phyloP scores from a whole-genome alignment of 1,284 basidiomycete genomes.

The Ceratobasidium theobromae region DNA sequence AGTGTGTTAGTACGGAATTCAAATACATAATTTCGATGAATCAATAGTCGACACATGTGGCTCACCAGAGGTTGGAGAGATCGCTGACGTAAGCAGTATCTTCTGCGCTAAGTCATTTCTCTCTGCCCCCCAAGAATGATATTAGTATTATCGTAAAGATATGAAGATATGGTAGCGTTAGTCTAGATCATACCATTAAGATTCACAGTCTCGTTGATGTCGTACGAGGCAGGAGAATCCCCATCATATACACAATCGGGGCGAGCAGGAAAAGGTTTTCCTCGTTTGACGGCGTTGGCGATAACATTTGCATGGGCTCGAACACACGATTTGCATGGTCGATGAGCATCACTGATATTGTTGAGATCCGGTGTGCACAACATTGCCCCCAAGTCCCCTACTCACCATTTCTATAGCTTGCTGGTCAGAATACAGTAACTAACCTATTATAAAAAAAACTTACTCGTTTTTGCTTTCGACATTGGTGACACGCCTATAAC shows the following conservation, averaged over 20 bases:
- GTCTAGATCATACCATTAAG: conserved; percentile 30
- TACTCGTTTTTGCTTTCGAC: conserved; percentile 28
- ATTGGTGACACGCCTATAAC: conserved; percentile 24
- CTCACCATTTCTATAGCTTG: conserved; percentile 19
- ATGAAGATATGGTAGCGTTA: no score
- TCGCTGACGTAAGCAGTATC: conserved; percentile 5
- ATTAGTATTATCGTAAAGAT: no score
- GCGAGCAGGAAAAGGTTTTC: conserved; percentile 26
- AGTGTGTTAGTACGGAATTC: no score
- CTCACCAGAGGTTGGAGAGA: background rate
- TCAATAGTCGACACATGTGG: background rate
- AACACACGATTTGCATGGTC: conserved; percentile 28
- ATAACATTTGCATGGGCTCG: conserved; percentile 26
- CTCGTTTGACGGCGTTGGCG: conserved; percentile 20
- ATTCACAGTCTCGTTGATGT: conserved; percentile 16
- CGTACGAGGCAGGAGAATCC: conserved; percentile 15
- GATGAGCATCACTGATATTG: conserved; percentile 8
- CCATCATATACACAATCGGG: conserved; percentile 30
- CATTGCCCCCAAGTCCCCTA: background rate
- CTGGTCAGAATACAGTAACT: background rate
- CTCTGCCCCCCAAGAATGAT: no score
- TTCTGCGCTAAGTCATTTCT: conserved; percentile 21
- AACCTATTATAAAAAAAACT: background rate
- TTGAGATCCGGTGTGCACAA: background rate
- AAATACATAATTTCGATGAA: no score